These are phyloP conservation scores for Rhexocercosporidium sp. DNA, from an alignment of 2,329 filamentous ascomycete genomes.

Conservation along the genomic window DNA sequence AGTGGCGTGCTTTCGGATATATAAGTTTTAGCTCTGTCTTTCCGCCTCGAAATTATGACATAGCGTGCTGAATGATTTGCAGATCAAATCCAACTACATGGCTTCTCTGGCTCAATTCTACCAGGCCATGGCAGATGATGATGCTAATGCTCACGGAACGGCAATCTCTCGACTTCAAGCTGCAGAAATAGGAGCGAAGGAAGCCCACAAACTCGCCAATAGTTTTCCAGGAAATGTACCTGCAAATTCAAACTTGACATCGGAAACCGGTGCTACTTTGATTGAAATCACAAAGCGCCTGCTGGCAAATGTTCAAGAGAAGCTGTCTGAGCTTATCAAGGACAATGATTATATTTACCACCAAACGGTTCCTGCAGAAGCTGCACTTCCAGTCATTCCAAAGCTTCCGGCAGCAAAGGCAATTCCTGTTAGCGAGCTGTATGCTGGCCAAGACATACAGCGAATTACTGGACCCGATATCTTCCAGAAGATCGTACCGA, in stretches of 20 bases:
- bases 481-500: constrained; percentile 94
- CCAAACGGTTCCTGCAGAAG: constrained; percentile 85
- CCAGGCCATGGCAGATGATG: constrained; percentile 88
- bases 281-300: constrained; percentile 87
- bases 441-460: constrained; percentile 96
- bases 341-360: constrained; percentile 99
- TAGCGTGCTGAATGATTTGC: constrained; percentile 24
- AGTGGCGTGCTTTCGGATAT: not conserved
- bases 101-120: constrained; percentile 90
- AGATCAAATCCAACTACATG: constrained; percentile 82
- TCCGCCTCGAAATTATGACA: no score
- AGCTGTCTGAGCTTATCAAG: constrained; percentile 75
- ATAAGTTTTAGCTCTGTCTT: not conserved
- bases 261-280: constrained; percentile 76
- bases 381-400: constrained; percentile 78
- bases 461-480: constrained; percentile 96
- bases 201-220: constrained; percentile 77
- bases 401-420: constrained; percentile 96
- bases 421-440: constrained; percentile 94
- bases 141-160: constrained; percentile 83
- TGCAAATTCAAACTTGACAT: constrained; percentile 79
- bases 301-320: constrained; percentile 78
- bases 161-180: constrained; percentile 83
- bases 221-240: constrained; percentile 82
- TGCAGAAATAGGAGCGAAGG: constrained; percentile 78